Conservation (phyloP, 805 yeast genomes). For the Yarrowia alimentaria region DNA sequence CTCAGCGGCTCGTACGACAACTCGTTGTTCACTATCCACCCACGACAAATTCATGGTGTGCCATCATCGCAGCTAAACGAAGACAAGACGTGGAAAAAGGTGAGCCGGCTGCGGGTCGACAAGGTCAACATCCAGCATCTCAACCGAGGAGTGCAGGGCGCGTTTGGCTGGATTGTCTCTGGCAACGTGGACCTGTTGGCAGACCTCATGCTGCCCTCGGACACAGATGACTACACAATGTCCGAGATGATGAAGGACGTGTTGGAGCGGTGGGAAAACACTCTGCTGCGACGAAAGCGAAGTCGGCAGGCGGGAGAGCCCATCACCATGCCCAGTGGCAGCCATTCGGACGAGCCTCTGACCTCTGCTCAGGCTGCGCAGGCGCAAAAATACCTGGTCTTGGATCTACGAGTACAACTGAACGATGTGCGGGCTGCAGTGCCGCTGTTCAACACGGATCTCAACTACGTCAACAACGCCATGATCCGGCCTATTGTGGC, state of each 20-base stretch:
- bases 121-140: constrained; percentile 83
- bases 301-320: constrained; percentile 1
- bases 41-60: constrained; percentile 51
- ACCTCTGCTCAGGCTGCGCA: constrained; percentile 38
- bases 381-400: constrained; percentile 58
- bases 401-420: constrained; percentile 75
- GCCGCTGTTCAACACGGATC: constrained; percentile 81
- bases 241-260: constrained; percentile 42
- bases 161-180: constrained; percentile 93
- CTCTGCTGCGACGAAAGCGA: constrained; percentile 31
- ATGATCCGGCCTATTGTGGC: constrained; percentile 92
- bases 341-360: constrained; percentile 32
- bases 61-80: constrained; percentile 34
- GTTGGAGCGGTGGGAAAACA: constrained; percentile 44
- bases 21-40: constrained; percentile 87
- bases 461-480: constrained; percentile 90
- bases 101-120: constrained; percentile 80
- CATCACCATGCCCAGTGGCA: constrained; percentile 18
- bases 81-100: constrained; percentile 50
- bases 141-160: constrained; percentile 82
- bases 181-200: constrained; percentile 95
- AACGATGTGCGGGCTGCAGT: constrained; percentile 86
- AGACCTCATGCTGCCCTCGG: constrained; percentile 78
- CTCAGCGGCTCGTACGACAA: constrained; percentile 92
- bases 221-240: constrained; percentile 50